Evolutionary conservation across 805 yeast genomes (phyloP).

Genomic region (Yarrowia sp.): DNA sequence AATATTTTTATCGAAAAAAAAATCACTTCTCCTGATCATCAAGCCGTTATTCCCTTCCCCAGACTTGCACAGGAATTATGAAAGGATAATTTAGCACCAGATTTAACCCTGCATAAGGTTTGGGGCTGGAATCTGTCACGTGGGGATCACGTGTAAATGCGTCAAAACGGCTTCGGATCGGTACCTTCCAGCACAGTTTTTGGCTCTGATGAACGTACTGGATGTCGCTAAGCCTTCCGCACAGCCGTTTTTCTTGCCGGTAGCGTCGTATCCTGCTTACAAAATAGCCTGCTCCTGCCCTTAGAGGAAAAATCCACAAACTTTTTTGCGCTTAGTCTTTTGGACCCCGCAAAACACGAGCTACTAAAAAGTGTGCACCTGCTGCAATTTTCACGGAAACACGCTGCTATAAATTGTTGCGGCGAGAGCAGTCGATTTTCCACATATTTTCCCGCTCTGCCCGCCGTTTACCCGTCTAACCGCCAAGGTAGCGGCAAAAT

Average conservation of each 20-base stretch:
- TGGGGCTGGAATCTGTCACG: background rate
- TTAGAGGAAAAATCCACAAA: background rate
- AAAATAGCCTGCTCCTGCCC: conserved; percentile 14
- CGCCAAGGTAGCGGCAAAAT: background rate
- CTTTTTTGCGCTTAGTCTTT: background rate
- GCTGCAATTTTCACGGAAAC: background rate
- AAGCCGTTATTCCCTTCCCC: conserved; percentile 8
- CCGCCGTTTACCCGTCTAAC: background rate
- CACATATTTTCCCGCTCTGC: background rate
- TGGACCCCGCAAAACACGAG: conserved; percentile 1
- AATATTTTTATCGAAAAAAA: too few relatives aligned
- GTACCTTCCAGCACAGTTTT: background rate
- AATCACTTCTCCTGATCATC: too few relatives aligned
- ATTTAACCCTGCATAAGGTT: conserved; percentile 20
- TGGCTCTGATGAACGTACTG: background rate
- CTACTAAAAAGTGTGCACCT: background rate
- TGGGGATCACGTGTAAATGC: conserved; percentile 24
- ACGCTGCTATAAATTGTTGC: too few relatives aligned
- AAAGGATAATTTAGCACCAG: conserved; percentile 10
- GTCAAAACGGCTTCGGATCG: conserved; percentile 1
- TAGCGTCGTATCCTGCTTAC: background rate
- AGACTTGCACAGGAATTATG: background rate
- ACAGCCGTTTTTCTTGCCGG: background rate
- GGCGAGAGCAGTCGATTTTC: too few relatives aligned
- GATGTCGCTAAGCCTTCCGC: background rate